phyloP scores from a whole-genome alignment of 108 stramenopile genomes.

The Pseudonitzschia multiseries region DNA sequence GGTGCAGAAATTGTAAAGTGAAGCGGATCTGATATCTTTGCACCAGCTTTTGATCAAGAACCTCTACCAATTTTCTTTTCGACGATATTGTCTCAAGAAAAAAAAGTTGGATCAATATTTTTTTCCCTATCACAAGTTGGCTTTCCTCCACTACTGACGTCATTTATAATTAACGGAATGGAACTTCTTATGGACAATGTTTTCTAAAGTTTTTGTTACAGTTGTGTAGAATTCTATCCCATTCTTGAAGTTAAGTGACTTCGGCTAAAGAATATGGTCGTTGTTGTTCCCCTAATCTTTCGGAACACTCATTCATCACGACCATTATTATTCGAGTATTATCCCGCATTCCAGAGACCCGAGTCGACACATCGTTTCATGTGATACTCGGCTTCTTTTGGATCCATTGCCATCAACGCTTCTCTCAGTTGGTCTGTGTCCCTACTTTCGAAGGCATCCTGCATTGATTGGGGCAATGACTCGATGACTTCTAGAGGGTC shows the following conservation, averaged over 20 bases:
- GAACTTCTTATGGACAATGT: neutral
- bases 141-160: too few species aligned
- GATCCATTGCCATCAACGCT: constrained; percentile 73
- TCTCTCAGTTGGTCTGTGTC: constrained; percentile 79
- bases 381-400: constrained; percentile 89
- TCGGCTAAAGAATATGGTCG: too few species aligned
- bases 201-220: neutral
- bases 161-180: too few species aligned
- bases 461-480: constrained; percentile 80
- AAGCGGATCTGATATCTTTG: too few species aligned
- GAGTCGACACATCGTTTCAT: constrained; percentile 95
- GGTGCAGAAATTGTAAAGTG: too few species aligned
- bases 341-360: constrained; percentile 84
- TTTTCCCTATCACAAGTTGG: too few species aligned
- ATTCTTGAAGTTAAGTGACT: too few species aligned
- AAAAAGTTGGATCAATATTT: too few species aligned
- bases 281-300: neutral
- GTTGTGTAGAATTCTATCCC: neutral
- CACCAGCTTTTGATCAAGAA: too few species aligned
- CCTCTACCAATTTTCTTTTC: too few species aligned
- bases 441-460: constrained; percentile 92
- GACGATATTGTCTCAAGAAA: too few species aligned
- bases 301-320: neutral
- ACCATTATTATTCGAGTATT: neutral
- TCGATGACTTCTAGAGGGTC: constrained; percentile 97